phyloP scores from a whole-genome alignment of 192 early-diverging fungal genomes.

The Rhizophlyctis rosea region DNA sequence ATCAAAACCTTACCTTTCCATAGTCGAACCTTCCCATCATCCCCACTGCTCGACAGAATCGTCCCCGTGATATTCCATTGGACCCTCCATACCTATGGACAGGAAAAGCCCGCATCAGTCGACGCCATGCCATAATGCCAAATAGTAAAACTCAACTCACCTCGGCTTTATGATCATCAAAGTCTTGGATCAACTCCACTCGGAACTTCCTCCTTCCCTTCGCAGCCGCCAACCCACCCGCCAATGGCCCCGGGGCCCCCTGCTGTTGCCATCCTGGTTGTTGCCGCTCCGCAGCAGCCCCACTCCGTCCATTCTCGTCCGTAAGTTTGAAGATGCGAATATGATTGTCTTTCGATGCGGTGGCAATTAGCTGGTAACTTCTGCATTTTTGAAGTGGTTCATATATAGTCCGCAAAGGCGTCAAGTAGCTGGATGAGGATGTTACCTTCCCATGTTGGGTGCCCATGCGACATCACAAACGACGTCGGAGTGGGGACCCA shows the following conservation, averaged over 20 bases:
- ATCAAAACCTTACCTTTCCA: constrained; percentile 80
- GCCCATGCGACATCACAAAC: constrained; percentile 67
- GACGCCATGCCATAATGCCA: too few species aligned
- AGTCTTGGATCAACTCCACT: constrained; percentile 54
- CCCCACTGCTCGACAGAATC: constrained; percentile 71
- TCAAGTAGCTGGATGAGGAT: too few species aligned
- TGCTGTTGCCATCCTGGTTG: too few species aligned
- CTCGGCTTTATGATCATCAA: constrained; percentile 63
- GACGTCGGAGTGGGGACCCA: constrained; percentile 60
- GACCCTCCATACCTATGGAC: constrained; percentile 79
- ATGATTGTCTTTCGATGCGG: constrained; percentile 69
- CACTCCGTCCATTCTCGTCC: constrained; percentile 34
- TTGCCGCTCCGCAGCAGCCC: not conserved
- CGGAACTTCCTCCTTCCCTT: constrained; percentile 31
- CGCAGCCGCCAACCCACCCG: constrained; percentile 1
- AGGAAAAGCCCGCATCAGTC: too few species aligned
- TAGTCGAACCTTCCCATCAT: constrained; percentile 76
- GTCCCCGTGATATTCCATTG: constrained; percentile 88
- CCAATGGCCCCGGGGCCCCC: too few species aligned
- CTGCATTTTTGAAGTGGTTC: not conserved
- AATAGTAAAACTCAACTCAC: too few species aligned
- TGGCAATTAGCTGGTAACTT: constrained; percentile 82
- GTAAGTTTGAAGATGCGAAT: constrained; percentile 76
- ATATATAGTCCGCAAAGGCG: too few species aligned
- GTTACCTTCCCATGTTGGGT: constrained; percentile 44